Conservation (phyloP, 1,139 yeast genomes). For the Hemisphaericaspora lyxosophila region DNA sequence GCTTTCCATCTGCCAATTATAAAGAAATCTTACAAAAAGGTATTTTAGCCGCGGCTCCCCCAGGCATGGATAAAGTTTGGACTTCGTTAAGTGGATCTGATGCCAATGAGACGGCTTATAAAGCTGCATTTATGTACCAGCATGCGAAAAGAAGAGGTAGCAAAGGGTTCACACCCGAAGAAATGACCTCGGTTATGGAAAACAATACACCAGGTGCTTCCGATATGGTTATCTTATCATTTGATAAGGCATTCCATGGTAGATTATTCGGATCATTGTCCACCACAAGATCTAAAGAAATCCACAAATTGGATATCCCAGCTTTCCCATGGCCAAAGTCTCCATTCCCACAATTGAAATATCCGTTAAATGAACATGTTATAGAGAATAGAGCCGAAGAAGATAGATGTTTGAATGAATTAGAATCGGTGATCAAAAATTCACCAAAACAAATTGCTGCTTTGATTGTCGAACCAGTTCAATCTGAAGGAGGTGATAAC, state of each 20-base stretch:
- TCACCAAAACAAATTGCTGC: slow-evolving; percentile 60
- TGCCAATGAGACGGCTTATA: slow-evolving; percentile 75
- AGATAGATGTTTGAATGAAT: slow-evolving; percentile 54
- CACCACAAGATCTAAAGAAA: slow-evolving; percentile 71
- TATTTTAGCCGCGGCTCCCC: slow-evolving; percentile 66
- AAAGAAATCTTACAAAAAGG: slow-evolving; percentile 52
- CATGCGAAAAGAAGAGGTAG: slow-evolving; percentile 59
- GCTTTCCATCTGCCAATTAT: slow-evolving; percentile 65
- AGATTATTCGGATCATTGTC: slow-evolving; percentile 73
- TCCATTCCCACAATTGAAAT: slow-evolving; percentile 64
- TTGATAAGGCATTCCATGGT: slow-evolving; percentile 74
- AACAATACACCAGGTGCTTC: slow-evolving; percentile 70
- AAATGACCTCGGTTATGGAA: slow-evolving; percentile 60
- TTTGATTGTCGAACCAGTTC: slow-evolving; percentile 69
- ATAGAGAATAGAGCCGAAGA: slow-evolving; percentile 60
- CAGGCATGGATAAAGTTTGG: slow-evolving; percentile 65
- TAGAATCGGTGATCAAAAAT: slow-evolving; percentile 51
- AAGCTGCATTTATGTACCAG: slow-evolving; percentile 77
- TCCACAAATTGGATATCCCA: slow-evolving; percentile 74
- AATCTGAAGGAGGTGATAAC: slow-evolving; percentile 77
- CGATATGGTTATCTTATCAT: slow-evolving; percentile 64
- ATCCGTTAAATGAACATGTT: slow-evolving; percentile 57
- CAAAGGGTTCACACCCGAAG: slow-evolving; percentile 54
- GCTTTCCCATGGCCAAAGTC: slow-evolving; percentile 79
- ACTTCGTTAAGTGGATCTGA: slow-evolving; percentile 72